Evolutionary conservation across 345 rosid genomes (phyloP).

Genomic region (Nephelium lappaceum): DNA sequence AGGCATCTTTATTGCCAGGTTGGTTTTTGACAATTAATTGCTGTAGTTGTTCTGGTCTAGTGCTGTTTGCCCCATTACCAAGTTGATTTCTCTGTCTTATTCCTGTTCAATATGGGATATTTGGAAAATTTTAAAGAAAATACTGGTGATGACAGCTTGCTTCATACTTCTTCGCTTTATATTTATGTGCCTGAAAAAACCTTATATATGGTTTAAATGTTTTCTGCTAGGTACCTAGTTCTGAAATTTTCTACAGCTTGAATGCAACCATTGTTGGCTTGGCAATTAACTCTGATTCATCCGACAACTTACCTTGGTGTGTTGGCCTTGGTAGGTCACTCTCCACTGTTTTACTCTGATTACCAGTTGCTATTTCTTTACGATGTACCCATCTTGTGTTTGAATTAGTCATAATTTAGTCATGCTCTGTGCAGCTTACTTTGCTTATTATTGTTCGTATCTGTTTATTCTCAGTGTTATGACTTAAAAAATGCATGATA

Average conservation of each 20-base stretch:
- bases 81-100: background rate
- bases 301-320: slow-evolving; percentile 64
- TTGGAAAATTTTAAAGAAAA: background rate
- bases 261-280: slow-evolving; percentile 89
- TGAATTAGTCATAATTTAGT: background rate
- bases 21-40: slow-evolving; percentile 26
- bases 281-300: slow-evolving; percentile 64
- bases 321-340: slow-evolving; percentile 83
- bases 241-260: slow-evolving; percentile 77
- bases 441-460: background rate
- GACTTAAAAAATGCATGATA: background rate
- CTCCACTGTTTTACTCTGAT: slow-evolving; percentile 1
- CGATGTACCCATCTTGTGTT: background rate
- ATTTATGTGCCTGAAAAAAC: background rate
- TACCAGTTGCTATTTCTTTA: slow-evolving; percentile 1
- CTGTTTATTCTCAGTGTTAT: background rate
- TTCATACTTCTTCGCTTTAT: slow-evolving; percentile 5
- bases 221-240: slow-evolving; percentile 56
- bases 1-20: slow-evolving; percentile 89
- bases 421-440: background rate
- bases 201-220: slow-evolving; percentile 22
- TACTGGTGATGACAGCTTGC: slow-evolving; percentile 9
- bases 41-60: background rate
- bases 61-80: background rate
- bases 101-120: background rate